Evolutionary conservation across 2,329 filamentous ascomycete species (phyloP).

Genomic region (Fusarium oligoseptatum): DNA sequence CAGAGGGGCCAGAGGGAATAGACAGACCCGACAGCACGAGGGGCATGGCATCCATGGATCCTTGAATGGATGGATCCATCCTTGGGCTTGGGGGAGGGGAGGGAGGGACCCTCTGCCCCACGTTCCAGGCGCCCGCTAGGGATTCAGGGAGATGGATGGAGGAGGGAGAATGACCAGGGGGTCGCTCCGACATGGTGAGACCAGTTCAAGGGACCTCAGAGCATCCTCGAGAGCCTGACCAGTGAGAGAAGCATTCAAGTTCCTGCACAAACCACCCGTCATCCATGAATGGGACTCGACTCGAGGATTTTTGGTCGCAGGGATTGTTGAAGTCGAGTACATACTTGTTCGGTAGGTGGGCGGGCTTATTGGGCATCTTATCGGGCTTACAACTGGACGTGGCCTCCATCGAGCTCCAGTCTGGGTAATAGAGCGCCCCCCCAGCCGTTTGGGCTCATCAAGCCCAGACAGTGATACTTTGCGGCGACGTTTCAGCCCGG

Average conservation of each 20-base stretch:
- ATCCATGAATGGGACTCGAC: not conserved
- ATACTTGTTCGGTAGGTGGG: not conserved
- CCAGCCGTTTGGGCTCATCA: conserved; percentile 3
- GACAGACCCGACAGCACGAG: conserved; percentile 1
- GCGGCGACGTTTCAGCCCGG: conserved; percentile 38
- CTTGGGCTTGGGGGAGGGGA: not conserved
- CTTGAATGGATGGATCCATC: conserved; percentile 5
- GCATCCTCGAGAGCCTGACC: not conserved
- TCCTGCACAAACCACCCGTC: not conserved
- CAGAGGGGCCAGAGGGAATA: conserved; percentile 1
- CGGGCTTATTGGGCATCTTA: conserved; percentile 1
- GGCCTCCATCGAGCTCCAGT: not conserved
- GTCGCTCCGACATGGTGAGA: conserved; percentile 2
- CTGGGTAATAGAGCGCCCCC: not conserved
- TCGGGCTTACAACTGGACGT: not conserved
- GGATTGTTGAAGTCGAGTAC: not conserved
- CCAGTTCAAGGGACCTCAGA: conserved; percentile 9
- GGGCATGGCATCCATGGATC: conserved; percentile 1
- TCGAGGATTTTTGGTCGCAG: not conserved
- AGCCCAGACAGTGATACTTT: conserved; percentile 24
- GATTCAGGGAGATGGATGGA: conserved; percentile 28
- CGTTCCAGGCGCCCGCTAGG: conserved; percentile 32
- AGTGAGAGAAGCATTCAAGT: not conserved
- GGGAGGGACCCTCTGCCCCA: conserved; percentile 33
- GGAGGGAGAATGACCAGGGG: not conserved